A percentile compares a stretch with the other conserved stretches of the same genome.
Conservation (phyloP, 208 protist species). For the Herpetomonas tarakana region DNA sequence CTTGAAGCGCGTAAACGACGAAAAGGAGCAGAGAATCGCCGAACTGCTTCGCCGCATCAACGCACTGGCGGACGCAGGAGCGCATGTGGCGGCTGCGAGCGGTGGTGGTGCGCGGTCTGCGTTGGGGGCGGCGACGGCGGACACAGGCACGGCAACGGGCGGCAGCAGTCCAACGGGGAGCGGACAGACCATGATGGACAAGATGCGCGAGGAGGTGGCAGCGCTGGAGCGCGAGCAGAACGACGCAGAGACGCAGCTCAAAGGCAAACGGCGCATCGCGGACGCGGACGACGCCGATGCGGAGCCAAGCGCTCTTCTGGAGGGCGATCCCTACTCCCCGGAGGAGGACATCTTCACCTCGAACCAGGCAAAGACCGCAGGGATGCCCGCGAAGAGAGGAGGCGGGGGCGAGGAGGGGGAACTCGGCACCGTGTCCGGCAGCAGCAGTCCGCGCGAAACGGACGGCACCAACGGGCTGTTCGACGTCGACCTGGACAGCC, state of each 20-base stretch:
- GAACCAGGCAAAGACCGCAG: not conserved
- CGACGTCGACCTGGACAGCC: slow-evolving; percentile 9
- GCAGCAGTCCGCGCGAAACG: slow-evolving; percentile 23
- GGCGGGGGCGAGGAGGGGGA: slow-evolving; percentile 13
- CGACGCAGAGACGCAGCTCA: slow-evolving; percentile 23
- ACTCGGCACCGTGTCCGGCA: slow-evolving; percentile 7
- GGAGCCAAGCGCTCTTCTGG: not conserved
- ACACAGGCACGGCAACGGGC: no score
- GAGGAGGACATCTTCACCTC: slow-evolving; percentile 1
- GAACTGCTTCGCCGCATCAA: slow-evolving; percentile 55
- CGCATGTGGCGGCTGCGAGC: not conserved
- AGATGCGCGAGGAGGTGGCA: slow-evolving; percentile 54
- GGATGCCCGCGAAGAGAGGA: not conserved
- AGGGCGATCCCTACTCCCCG: not conserved
- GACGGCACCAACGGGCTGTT: slow-evolving; percentile 21
- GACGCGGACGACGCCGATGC: slow-evolving; percentile 1
- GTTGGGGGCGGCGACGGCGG: no score
- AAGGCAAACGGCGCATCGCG: slow-evolving; percentile 16
- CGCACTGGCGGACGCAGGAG: slow-evolving; percentile 11
- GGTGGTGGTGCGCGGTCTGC: not conserved
- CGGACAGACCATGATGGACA: slow-evolving; percentile 30
- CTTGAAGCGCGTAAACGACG: slow-evolving; percentile 47
- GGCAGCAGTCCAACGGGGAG: not conserved
- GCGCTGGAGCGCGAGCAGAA: slow-evolving; percentile 61
- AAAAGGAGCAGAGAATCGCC: slow-evolving; percentile 66